A percentile compares a stretch with the other conserved stretches of the same genome.
Evolutionary conservation across 2,329 filamentous ascomycete genomes (phyloP).

Genomic region (Tolypocladium pustulatum): DNA sequence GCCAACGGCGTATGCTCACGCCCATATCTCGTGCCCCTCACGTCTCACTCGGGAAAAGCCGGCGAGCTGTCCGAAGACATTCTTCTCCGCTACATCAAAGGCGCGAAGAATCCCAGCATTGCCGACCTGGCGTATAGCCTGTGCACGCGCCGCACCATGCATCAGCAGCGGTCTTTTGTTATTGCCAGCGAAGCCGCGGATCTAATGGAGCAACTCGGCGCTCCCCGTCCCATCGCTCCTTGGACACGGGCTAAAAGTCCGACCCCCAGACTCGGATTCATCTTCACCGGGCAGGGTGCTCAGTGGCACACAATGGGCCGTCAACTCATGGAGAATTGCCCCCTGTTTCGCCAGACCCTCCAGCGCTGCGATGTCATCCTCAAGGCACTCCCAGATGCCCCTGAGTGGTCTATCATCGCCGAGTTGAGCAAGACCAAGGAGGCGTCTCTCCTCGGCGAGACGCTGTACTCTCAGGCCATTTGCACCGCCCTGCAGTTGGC

Average conservation of each 20-base stretch:
- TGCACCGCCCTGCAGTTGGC: slow-evolving; percentile 30
- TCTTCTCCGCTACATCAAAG: background rate
- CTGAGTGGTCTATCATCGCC: background rate
- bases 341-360: background rate
- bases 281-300: background rate
- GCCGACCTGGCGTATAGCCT: background rate
- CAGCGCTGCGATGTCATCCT: background rate
- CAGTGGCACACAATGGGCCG: background rate
- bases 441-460: slow-evolving; percentile 2
- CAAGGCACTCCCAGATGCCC: background rate
- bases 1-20: background rate
- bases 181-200: background rate
- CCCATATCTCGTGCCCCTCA: background rate
- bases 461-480: slow-evolving; percentile 22
- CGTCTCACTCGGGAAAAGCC: background rate
- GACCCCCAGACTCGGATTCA: background rate
- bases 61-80: background rate
- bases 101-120: background rate
- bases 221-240: background rate
- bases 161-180: background rate
- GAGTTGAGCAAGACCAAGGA: background rate
- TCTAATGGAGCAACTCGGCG: background rate
- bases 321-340: background rate
- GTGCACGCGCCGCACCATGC: background rate
- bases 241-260: background rate